Evolutionary conservation across 139 green algal species (phyloP), one percentile per base, ranked within the genome.

Genomic region (Penium margaritaceum): DNA sequence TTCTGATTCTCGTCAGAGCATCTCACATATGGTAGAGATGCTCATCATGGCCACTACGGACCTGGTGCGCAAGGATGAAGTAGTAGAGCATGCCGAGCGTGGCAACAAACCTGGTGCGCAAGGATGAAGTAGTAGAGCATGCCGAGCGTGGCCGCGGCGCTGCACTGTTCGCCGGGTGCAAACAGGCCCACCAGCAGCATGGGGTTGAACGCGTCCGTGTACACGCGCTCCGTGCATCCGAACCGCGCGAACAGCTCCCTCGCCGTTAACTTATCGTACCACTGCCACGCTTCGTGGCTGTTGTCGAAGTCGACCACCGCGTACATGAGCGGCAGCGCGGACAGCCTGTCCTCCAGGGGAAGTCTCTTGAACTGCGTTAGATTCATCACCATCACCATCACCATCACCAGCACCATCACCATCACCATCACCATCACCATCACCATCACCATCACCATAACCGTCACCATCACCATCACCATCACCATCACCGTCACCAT

Each of bases 101-200:
- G 14, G 70, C 70, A n/a, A n/a, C 64, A 24, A 7, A 75, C 67
- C 67, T 77, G 70, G 55, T 77, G 70, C 27, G 70, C 70, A 3
- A 77, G 39, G 29, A 77, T 77, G 70, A 77, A 77, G 55, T 70
- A 77, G 70, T 77, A 77, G 39, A 77, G 70, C 70, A 77, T 77
- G 54, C 70, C 70, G 6, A 77, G 53, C 15, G 70, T 35, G 14
- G 70, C 70, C 5, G 70, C 70, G 14, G 54, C 70, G n/a, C 54
- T 70, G 70, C 70, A 77, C 34, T 67, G 54, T 33, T 77, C 70
- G 24, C 70, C 70, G 7, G 70, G 70, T 36, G 70, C 70, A 60
- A 77, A 77, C 27, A 77, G 70, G 17, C 70, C 70, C 37, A 77
- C 70, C 54, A 77, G 39, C 54, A 77, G 70, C 70, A 77, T 77